Conservation (phyloP, 345 rosid species). For the Eucalyptus erythrocorys region DNA sequence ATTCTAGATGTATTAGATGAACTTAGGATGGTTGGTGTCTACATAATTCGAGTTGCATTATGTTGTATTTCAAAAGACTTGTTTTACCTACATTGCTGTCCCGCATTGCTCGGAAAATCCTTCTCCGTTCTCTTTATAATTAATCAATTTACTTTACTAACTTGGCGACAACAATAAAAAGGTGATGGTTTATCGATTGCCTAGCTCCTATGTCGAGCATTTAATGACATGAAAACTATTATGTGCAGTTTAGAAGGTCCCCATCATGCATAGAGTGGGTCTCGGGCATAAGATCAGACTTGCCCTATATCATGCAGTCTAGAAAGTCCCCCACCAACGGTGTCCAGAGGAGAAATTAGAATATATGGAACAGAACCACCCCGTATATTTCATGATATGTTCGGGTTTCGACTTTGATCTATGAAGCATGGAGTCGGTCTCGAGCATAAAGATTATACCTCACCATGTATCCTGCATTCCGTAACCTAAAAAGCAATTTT, state of each 20-base stretch:
- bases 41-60: neutral
- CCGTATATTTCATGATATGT: neutral
- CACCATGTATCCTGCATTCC: neutral
- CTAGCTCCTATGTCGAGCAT: neutral
- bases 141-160: neutral
- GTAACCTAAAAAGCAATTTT: neutral
- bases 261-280: neutral
- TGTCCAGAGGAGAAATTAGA: neutral
- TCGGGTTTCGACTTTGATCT: neutral
- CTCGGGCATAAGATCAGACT: neutral
- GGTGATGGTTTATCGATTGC: neutral
- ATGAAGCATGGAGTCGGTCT: neutral
- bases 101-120: neutral
- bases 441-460: neutral
- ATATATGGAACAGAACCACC: neutral
- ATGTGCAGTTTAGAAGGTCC: neutral
- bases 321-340: neutral
- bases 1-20: neutral
- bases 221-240: neutral
- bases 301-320: neutral
- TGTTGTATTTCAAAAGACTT: neutral
- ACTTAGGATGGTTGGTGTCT: neutral
- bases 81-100: neutral
- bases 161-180: neutral
- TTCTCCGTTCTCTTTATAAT: neutral